Conservation (phyloP, 2,329 filamentous ascomycete species). For the Arthrocladium fulminans region DNA sequence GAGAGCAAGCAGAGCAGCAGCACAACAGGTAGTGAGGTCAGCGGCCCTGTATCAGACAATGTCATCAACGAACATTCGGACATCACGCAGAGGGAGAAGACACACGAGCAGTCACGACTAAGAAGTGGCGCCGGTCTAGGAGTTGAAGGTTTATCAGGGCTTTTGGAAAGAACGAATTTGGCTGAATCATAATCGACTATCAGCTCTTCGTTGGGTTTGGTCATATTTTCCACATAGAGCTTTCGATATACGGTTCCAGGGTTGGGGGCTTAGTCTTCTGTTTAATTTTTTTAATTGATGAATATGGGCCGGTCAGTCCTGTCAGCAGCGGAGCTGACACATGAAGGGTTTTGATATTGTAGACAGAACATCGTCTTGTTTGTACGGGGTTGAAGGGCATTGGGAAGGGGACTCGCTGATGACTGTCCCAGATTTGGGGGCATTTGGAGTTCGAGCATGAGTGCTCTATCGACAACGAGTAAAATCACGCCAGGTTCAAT, state of each 20-base stretch:
- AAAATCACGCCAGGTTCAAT: too few relatives aligned
- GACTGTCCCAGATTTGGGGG: too few relatives aligned
- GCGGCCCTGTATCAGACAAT: background rate
- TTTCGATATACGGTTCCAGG: background rate
- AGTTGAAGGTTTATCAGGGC: slow-evolving; percentile 1
- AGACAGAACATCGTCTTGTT: too few relatives aligned
- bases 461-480: too few relatives aligned
- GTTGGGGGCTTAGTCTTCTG: background rate
- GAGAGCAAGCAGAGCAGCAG: background rate
- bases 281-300: too few relatives aligned
- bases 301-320: too few relatives aligned
- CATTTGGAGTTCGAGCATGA: too few relatives aligned
- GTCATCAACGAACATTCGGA: background rate
- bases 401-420: too few relatives aligned
- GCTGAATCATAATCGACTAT: background rate
- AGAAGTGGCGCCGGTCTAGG: background rate
- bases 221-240: background rate
- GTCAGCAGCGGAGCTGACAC: too few relatives aligned
- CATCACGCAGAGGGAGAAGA: background rate
- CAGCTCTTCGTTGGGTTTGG: background rate
- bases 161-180: background rate
- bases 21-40: background rate
- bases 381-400: too few relatives aligned
- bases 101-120: background rate
- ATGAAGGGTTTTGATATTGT: too few relatives aligned